These are phyloP conservation scores for Syzygium syzygioides DNA, from an alignment of 441 rosid genomes.

Conservation along the genomic window DNA sequence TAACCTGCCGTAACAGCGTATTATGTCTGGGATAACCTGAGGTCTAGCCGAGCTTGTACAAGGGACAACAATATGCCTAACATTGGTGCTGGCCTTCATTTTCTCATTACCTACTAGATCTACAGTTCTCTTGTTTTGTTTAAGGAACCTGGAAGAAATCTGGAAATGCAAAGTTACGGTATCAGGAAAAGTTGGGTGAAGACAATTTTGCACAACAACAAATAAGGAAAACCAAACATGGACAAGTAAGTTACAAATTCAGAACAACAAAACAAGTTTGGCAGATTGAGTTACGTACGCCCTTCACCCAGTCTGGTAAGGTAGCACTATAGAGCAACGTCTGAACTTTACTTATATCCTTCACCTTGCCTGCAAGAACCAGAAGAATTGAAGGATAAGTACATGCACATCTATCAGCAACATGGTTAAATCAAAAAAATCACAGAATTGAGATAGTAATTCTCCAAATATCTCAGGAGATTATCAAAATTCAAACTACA, in stretches of 20 bases:
- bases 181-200: conserved; percentile 1
- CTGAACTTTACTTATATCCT: conserved; percentile 78
- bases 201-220: not conserved
- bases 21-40: conserved; percentile 80
- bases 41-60: conserved; percentile 64
- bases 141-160: conserved; percentile 73
- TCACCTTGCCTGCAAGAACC: conserved; percentile 67
- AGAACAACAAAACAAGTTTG: not conserved
- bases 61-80: conserved; percentile 82
- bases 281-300: conserved; percentile 36
- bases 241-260: not conserved
- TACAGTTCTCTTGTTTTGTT: conserved; percentile 62
- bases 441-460: not conserved
- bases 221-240: not conserved
- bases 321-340: conserved; percentile 99
- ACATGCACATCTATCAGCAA: not conserved
- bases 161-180: conserved; percentile 20
- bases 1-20: conserved; percentile 88
- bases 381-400: not conserved
- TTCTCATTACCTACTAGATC: conserved; percentile 98
- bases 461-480: not conserved
- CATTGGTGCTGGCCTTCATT: conserved; percentile 93
- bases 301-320: conserved; percentile 85
- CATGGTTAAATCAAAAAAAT: not conserved
- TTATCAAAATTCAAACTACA: not conserved